phyloP scores from a whole-genome alignment of 2,329 filamentous ascomycete species.

The Xylariaceae sp. region DNA sequence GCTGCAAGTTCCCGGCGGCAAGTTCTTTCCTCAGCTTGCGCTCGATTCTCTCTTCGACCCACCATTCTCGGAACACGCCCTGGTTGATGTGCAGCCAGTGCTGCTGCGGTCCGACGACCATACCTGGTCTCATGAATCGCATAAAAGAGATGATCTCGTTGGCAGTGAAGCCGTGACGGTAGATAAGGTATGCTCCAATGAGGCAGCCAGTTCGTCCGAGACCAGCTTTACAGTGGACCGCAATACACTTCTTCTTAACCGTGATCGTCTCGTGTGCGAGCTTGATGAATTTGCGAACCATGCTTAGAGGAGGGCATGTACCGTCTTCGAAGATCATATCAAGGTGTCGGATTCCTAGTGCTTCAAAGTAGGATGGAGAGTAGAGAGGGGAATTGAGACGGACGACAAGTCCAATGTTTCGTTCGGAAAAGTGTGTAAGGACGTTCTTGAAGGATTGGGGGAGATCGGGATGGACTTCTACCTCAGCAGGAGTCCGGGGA shows the following conservation, averaged over 20 bases:
- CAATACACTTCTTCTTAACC: slow-evolving; percentile 84
- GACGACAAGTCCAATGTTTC: slow-evolving; percentile 88
- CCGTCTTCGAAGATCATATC: slow-evolving; percentile 99
- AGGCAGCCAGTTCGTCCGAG: slow-evolving; percentile 91
- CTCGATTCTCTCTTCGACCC: slow-evolving; percentile 82
- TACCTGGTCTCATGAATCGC: slow-evolving; percentile 97
- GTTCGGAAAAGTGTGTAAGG: slow-evolving; percentile 77
- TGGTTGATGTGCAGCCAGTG: slow-evolving; percentile 99
- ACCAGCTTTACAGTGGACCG: slow-evolving; percentile 97
- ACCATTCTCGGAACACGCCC: slow-evolving; percentile 96
- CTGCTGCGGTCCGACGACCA: slow-evolving; percentile 98
- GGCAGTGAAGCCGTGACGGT: slow-evolving; percentile 92
- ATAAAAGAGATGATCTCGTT: slow-evolving; percentile 97
- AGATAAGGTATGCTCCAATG: slow-evolving; percentile 96
- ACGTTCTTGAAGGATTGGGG: slow-evolving; percentile 94
- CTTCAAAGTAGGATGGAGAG: slow-evolving; percentile 94
- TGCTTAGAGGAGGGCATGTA: slow-evolving; percentile 80
- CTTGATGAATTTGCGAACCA: slow-evolving; percentile 93
- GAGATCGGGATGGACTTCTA: slow-evolving; percentile 64
- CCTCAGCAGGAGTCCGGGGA: slow-evolving; percentile 67
- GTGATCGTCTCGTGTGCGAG: slow-evolving; percentile 93
- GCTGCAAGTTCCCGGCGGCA: slow-evolving; percentile 44
- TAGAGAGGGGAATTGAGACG: slow-evolving; percentile 94
- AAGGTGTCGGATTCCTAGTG: slow-evolving; percentile 87
- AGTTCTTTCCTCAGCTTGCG: slow-evolving; percentile 58